phyloP scores from a whole-genome alignment of 352 stramenopile species.

The Phytophthora tentaculata region DNA sequence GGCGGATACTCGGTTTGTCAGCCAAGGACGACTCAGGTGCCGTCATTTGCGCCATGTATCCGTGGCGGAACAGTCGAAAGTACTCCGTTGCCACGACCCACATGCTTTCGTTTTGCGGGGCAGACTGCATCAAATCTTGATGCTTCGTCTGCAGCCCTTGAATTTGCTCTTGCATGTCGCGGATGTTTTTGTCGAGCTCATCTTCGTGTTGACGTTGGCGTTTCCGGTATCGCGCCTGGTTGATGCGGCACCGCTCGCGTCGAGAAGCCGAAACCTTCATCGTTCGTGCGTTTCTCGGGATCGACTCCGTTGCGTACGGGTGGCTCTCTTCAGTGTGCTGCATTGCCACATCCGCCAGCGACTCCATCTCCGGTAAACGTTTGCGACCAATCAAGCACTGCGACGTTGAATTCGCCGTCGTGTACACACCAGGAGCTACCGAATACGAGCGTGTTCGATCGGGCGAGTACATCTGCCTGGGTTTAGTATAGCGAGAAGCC shows the following conservation, averaged over 20 bases:
- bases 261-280: conserved; percentile 5
- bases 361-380: not conserved
- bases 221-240: conserved; percentile 17
- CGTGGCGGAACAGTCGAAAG: conserved; percentile 12
- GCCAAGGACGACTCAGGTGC: too few species aligned
- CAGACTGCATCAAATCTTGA: not conserved
- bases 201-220: conserved; percentile 6
- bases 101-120: conserved; percentile 1
- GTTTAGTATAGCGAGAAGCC: not conserved
- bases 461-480: not conserved
- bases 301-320: conserved; percentile 4
- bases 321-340: too few species aligned
- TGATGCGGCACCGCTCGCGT: conserved; percentile 14
- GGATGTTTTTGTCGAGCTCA: not conserved
- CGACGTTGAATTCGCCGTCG: not conserved
- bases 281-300: too few species aligned
- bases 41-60: conserved; percentile 3
- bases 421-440: too few species aligned
- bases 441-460: too few species aligned
- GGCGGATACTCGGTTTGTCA: not conserved
- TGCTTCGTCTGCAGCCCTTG: not conserved
- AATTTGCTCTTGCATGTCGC: conserved; percentile 3
- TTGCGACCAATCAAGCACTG: not conserved
- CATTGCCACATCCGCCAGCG: not conserved
- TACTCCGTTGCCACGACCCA: conserved; percentile 17